Base-by-base conservation (phyloP, 495 filamentous ascomycete species). In the Aspergillus nanangensis region DNA sequence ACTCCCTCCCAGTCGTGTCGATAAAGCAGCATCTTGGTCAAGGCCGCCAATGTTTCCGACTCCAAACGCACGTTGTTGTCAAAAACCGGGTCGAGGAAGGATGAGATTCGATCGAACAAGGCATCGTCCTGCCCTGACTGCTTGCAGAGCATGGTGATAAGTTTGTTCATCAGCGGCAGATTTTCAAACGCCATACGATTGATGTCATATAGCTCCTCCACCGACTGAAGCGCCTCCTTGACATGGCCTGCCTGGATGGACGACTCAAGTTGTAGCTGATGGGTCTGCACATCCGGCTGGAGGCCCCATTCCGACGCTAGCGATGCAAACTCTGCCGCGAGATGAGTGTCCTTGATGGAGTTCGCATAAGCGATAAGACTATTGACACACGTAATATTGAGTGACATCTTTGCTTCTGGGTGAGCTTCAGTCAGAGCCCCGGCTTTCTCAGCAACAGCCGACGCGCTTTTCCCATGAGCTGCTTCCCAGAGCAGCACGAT, bases 401-500 rank as follows among this genome's bases (percentile, higher is more conserved):
- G 80, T 3, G 63, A 64, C 10, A 67, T 24, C 14, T 57, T 56
- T 29, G 65, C 48, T 2, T 57, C 57, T 17, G 62, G 64, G 24
- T 75, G 60, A 23, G 63, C 55, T 13, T 73, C 71, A 5, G 58
- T 62, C 48, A 75, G 66, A 5, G 57, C 50, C 72, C 88, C 83
- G 37, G 83, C 71, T 4, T 73, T 86, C 37, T 76, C 70, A 41
- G 80, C 80, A 23, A 95, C 72, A 36, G 84, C 81, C 51, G 86
- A 79, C 4, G 85, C 80, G 9, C 80, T 79, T 57, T 79, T 84
- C 8, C 82, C 83, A 48, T 83, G 77, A 10, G 83, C 74, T 10
- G 83, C 84, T 20, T 87, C 81, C 86, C 87, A 95, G 38, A 86
- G 77, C 33, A 95, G 74, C 5, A 84, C 66, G 23, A 84, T 72